A percentile compares a stretch with the other conserved stretches of the same genome.
phyloP scores from a whole-genome alignment of 2,329 filamentous ascomycete species.

The Pestalotiopsis sp. region DNA sequence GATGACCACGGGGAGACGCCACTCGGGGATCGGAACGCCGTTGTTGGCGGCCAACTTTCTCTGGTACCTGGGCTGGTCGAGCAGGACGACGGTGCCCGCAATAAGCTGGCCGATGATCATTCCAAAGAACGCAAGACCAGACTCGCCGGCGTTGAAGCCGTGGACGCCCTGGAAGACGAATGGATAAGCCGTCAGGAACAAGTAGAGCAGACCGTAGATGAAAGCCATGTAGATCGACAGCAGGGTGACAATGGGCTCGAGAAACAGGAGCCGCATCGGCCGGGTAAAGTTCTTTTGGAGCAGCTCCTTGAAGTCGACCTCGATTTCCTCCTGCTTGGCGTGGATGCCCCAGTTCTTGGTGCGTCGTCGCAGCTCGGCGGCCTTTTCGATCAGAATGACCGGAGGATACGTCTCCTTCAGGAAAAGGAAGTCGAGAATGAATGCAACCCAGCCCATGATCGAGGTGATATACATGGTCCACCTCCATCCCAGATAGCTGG shows the following conservation, averaged over 20 bases:
- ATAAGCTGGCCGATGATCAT: conserved; percentile 76
- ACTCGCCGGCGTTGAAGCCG: conserved; percentile 68
- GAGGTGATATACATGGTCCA: conserved; percentile 70
- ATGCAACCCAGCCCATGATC: conserved; percentile 66
- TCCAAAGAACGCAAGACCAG: conserved; percentile 82
- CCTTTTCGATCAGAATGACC: conserved; percentile 65
- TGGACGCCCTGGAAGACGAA: conserved; percentile 78
- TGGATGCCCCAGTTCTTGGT: conserved; percentile 73
- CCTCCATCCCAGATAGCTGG: conserved; percentile 69
- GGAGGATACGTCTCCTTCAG: conserved; percentile 73
- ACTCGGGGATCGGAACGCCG: conserved; percentile 66
- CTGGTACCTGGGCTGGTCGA: conserved; percentile 68
- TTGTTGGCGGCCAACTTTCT: conserved; percentile 71
- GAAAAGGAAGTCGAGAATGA: conserved; percentile 63
- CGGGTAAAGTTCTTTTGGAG: conserved; percentile 69
- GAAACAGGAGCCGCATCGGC: conserved; percentile 66
- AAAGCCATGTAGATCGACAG: conserved; percentile 75
- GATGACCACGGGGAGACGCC: conserved; percentile 67
- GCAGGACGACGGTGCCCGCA: conserved; percentile 65
- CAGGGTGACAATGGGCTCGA: conserved; percentile 70
- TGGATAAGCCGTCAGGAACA: conserved; percentile 84
- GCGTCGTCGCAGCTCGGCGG: conserved; percentile 61
- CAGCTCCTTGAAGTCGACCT: conserved; percentile 66
- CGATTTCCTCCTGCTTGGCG: conserved; percentile 73
- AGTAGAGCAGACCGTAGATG: conserved; percentile 75